phyloP scores from a whole-genome alignment of 2,329 filamentous ascomycete genomes.

The Trichoderma polysporum region DNA sequence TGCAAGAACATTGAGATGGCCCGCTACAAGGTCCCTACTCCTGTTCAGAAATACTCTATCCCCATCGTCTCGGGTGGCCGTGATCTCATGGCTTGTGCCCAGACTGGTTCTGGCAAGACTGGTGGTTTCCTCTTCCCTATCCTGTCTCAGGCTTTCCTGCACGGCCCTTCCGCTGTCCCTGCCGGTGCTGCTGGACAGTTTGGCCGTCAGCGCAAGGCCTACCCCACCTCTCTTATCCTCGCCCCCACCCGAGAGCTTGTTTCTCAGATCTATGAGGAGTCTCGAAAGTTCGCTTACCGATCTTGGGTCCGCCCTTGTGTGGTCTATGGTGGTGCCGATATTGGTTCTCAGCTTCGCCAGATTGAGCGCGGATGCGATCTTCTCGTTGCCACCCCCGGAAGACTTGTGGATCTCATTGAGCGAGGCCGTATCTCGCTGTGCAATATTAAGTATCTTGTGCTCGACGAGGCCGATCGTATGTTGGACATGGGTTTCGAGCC shows the following conservation, averaged over 20 bases:
- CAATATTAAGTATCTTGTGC: constrained; percentile 99
- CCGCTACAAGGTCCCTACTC: constrained; percentile 92
- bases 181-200: constrained; percentile 67
- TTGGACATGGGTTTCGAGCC: constrained; percentile 99
- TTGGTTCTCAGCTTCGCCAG: constrained; percentile 95
- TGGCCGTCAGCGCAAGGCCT: constrained; percentile 94
- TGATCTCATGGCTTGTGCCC: constrained; percentile 98
- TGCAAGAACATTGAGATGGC: constrained; percentile 90
- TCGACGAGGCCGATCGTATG: constrained; percentile 99
- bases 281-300: constrained; percentile 97
- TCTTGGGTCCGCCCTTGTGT: constrained; percentile 99
- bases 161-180: constrained; percentile 73
- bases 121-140: constrained; percentile 99
- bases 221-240: constrained; percentile 92
- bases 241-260: constrained; percentile 97
- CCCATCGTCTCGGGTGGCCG: constrained; percentile 97
- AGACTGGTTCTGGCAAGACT: constrained; percentile 99
- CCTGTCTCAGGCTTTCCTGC: constrained; percentile 93
- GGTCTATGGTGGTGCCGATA: constrained; percentile 98
- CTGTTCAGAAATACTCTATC: constrained; percentile 99
- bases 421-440: constrained; percentile 94
- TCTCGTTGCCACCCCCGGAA: constrained; percentile 92
- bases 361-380: constrained; percentile 97
- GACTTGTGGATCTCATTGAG: constrained; percentile 97
- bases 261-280: constrained; percentile 96